Evolutionary conservation across 2,329 filamentous ascomycete genomes (phyloP), one percentile per base, ranked within the genome.

Genomic region (Teratosphaeria destructans): DNA sequence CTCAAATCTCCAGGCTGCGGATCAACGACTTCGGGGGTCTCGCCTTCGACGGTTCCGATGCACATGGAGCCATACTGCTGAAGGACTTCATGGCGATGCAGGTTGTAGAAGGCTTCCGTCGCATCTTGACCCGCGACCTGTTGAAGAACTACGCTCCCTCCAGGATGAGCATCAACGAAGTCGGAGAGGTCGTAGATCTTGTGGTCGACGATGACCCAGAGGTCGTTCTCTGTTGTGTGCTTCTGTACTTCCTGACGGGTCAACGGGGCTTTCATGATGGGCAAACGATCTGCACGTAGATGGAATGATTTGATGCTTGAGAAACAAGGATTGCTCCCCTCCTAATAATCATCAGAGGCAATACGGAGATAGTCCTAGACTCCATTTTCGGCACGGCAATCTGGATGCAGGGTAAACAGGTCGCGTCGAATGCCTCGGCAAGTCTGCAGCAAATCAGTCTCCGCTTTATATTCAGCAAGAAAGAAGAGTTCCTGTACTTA

Each of bases 41-140:
- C 89, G 74, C 84, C 87, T 65, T 84, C 78, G 70, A 95, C 73
- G 14, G 84, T 88, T 69, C 90, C 90, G 67, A 95, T 82, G 74
- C 83, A 87, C 19, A 95, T 81, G 67, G 83, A 79, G 54, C 81
- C 76, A 79, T 95, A 95, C 73, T 91, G 91, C 62, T 85, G 78
- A 11, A 95, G 81, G n/a, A 95, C 89, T 75, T 95, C 90, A 67
- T 95, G 90, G 29, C 90, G 81, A 77, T 96, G 91, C 57, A 96
- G 85, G 78, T 95, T 95, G 82, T 95, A 95, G 75, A 95, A 95
- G 59, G 87, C 87, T 39, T 81, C 77, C 1, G 90, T 95, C 56
- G 90, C 89, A 70, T 95, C 90, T 65, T 84, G 82, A 63, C 90
- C 90, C 34, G 88, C 90, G 55, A 93, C 83, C 75, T 95, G 89